These are phyloP conservation scores for Trichophyton equinum DNA, from an alignment of 2,329 filamentous ascomycete species.

Conservation along the genomic window DNA sequence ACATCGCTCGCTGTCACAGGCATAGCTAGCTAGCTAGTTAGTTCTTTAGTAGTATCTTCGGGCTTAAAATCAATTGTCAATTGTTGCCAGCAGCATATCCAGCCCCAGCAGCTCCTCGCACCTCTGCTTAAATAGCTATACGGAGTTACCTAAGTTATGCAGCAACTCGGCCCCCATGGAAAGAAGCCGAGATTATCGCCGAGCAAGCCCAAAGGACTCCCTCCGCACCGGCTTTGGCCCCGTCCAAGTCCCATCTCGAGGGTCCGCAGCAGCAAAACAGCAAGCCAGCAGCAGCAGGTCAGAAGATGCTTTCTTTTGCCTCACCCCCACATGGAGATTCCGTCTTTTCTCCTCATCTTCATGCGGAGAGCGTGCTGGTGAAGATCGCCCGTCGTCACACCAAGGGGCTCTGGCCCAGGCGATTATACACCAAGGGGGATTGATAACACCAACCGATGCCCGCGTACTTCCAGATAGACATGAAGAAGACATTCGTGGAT, in stretches of 20 bases:
- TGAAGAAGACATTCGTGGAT: too few species aligned
- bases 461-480: too few species aligned
- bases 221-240: slow-evolving; percentile 1
- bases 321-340: not conserved
- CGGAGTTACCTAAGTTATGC: not conserved
- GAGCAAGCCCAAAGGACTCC: not conserved
- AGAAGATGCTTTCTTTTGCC: not conserved
- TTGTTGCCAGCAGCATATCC: not conserved
- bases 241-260: not conserved
- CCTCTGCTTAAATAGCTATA: not conserved
- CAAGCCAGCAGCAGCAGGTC: not conserved
- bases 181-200: not conserved
- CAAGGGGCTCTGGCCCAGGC: too few species aligned
- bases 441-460: too few species aligned
- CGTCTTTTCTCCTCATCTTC: too few species aligned
- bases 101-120: not conserved
- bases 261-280: not conserved
- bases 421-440: too few species aligned
- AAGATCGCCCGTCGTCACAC: too few species aligned
- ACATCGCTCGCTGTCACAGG: slow-evolving; percentile 9
- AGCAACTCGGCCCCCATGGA: not conserved
- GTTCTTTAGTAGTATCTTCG: too few species aligned
- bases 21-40: slow-evolving; percentile 4
- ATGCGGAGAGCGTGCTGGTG: too few species aligned
- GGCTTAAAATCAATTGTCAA: not conserved